phyloP scores from a whole-genome alignment of 2,329 filamentous ascomycete species.

The Davidsoniella neocaledoniae region DNA sequence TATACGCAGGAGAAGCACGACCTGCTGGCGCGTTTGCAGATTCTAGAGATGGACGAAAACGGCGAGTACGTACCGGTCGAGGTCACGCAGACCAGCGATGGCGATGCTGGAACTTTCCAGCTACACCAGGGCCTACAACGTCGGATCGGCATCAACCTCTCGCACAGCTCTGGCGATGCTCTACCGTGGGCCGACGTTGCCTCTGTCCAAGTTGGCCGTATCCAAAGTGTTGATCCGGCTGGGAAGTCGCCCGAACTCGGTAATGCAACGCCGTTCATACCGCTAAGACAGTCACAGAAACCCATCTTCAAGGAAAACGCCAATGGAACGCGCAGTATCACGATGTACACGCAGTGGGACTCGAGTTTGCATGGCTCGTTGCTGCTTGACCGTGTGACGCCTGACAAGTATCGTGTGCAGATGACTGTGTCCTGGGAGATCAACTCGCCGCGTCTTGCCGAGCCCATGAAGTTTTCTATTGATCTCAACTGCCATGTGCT shows the following conservation, averaged over 20 bases:
- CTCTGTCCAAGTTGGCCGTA: constrained; percentile 58
- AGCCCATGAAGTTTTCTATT: constrained; percentile 73
- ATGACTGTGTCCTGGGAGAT: constrained; percentile 79
- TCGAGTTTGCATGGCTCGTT: constrained; percentile 82
- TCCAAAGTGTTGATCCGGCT: constrained; percentile 68
- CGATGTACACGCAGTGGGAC: constrained; percentile 87
- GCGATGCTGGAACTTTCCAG: constrained; percentile 84
- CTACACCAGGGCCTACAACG: constrained; percentile 88
- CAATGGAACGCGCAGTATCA: constrained; percentile 78
- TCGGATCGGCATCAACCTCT: constrained; percentile 72
- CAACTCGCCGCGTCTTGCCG: constrained; percentile 63
- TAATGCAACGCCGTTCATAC: constrained; percentile 45
- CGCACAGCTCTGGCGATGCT: constrained; percentile 74
- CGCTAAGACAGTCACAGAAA: constrained; percentile 58
- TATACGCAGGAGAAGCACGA: constrained; percentile 89
- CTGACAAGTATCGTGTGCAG: constrained; percentile 85
- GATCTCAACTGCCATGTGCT: constrained; percentile 71
- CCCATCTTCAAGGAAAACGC: constrained; percentile 71
- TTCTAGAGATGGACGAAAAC: constrained; percentile 80
- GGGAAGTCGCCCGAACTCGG: constrained; percentile 73
- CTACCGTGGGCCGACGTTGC: constrained; percentile 78
- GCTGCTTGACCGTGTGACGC: constrained; percentile 82
- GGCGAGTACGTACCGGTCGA: constrained; percentile 88
- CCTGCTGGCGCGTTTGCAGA: constrained; percentile 70
- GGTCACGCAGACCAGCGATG: constrained; percentile 67